Conservation (phyloP, 2,329 filamentous ascomycete genomes). For the Escovopsis weberi region DNA sequence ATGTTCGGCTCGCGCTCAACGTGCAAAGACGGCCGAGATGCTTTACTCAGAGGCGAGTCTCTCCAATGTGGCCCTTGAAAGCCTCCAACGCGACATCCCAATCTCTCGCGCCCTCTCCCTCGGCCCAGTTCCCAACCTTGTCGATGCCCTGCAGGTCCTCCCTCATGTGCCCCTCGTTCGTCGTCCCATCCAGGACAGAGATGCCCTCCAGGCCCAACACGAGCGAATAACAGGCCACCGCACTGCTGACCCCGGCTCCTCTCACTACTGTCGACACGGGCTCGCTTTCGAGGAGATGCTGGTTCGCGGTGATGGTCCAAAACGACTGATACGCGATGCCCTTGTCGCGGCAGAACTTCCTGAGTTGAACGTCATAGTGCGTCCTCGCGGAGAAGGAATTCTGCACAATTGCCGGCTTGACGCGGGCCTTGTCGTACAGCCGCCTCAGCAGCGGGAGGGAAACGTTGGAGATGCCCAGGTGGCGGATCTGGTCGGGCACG, state of each 20-base stretch:
- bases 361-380: constrained; percentile 43
- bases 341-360: constrained; percentile 31
- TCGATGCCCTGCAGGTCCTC: constrained; percentile 31
- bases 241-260: constrained; percentile 19
- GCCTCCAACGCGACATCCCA: constrained; percentile 34
- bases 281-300: constrained; percentile 18
- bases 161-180: constrained; percentile 30
- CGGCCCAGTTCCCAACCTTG: constrained; percentile 27
- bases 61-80: constrained; percentile 29
- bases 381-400: constrained; percentile 55
- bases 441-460: constrained; percentile 38
- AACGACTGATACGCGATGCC: constrained; percentile 37
- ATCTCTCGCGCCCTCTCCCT: constrained; percentile 24
- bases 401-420: constrained; percentile 49
- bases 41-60: constrained; percentile 4
- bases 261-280: constrained; percentile 37
- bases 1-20: too few species aligned
- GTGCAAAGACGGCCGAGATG: too few species aligned
- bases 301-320: constrained; percentile 38
- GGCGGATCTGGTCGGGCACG: constrained; percentile 47
- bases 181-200: constrained; percentile 32
- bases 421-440: constrained; percentile 29
- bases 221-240: constrained; percentile 32
- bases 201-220: constrained; percentile 31
- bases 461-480: constrained; percentile 66